Conservation (phyloP, 1,284 basidiomycete genomes). For the Phylloporus sp. region DNA sequence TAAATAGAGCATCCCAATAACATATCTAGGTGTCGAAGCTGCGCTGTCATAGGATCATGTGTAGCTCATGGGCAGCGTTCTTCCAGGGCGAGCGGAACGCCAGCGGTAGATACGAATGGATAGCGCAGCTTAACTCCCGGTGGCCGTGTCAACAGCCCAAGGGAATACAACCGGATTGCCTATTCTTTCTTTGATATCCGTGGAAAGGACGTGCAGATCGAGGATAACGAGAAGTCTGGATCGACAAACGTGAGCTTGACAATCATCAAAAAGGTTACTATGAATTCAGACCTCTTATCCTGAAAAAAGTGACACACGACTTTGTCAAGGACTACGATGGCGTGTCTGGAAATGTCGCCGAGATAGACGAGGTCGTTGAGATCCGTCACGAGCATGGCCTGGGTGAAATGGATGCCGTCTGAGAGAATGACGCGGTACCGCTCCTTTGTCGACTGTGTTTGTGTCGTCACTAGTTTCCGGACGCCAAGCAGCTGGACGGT, state of each 20-base stretch:
- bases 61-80: no score
- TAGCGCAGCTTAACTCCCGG: neutral
- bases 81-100: no score
- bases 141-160: neutral
- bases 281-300: constrained; percentile 43
- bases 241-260: neutral
- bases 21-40: no score
- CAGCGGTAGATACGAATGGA: no score
- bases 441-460: neutral
- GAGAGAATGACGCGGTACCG: neutral
- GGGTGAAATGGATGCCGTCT: neutral
- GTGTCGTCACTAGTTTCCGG: neutral
- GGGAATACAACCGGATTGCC: no score
- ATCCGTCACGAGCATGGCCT: neutral
- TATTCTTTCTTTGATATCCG: neutral
- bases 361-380: constrained; percentile 60
- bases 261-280: neutral
- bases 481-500: neutral
- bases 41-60: no score
- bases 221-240: neutral
- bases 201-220: neutral
- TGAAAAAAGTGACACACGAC: constrained; percentile 88
- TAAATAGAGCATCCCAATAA: no score
- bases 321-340: constrained; percentile 75
- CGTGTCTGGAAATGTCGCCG: constrained; percentile 72